These are phyloP conservation scores for Balakata baccata DNA, from an alignment of 345 rosid genomes.

Conservation along the genomic window DNA sequence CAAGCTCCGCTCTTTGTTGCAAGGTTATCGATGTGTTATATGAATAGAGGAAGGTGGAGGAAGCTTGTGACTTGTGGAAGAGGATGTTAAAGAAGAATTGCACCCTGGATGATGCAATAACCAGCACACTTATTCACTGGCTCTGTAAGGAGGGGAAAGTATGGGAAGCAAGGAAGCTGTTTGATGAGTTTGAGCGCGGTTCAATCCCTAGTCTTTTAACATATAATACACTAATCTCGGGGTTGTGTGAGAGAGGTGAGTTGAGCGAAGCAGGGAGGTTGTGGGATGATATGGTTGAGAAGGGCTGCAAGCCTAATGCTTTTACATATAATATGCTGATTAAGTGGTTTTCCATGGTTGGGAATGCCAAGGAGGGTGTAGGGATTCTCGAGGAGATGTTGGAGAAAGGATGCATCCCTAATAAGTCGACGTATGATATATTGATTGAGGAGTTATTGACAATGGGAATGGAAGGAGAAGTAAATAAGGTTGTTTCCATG, in stretches of 20 bases:
- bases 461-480: slow-evolving; percentile 47
- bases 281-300: slow-evolving; percentile 94
- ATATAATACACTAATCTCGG: slow-evolving; percentile 69
- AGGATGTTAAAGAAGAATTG: slow-evolving; percentile 66
- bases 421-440: slow-evolving; percentile 45
- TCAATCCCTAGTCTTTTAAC: slow-evolving; percentile 67
- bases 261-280: slow-evolving; percentile 64
- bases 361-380: slow-evolving; percentile 64
- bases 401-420: slow-evolving; percentile 60
- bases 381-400: slow-evolving; percentile 75
- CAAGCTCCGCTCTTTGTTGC: slow-evolving; percentile 67
- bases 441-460: slow-evolving; percentile 50
- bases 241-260: slow-evolving; percentile 75
- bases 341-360: slow-evolving; percentile 58
- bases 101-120: slow-evolving; percentile 67
- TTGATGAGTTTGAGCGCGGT: slow-evolving; percentile 73
- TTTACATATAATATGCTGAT: slow-evolving; percentile 71
- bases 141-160: slow-evolving; percentile 70
- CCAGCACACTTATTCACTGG: slow-evolving; percentile 82
- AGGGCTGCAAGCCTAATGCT: slow-evolving; percentile 64
- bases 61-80: slow-evolving; percentile 71
- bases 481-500: slow-evolving; percentile 41
- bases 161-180: slow-evolving; percentile 66
- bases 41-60: slow-evolving; percentile 59
- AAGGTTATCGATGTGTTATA: slow-evolving; percentile 72